Conservation (phyloP, 345 rosid species). For the Ricinus communis region DNA sequence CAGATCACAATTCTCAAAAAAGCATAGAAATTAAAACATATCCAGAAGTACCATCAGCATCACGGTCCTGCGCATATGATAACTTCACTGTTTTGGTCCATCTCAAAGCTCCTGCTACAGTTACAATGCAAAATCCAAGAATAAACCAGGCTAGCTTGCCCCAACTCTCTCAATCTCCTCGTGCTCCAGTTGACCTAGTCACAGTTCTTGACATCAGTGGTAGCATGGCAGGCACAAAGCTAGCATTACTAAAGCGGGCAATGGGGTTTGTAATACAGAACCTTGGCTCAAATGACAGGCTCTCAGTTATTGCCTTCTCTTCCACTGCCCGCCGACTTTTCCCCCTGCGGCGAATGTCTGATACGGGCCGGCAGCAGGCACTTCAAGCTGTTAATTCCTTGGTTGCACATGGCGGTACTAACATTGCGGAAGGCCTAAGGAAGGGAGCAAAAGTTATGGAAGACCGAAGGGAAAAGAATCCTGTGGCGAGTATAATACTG, state of each 20-base stretch:
- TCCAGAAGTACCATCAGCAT: slow-evolving; percentile 74
- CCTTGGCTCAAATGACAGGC: slow-evolving; percentile 84
- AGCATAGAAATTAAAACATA: slow-evolving; percentile 56
- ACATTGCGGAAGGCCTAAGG: slow-evolving; percentile 89
- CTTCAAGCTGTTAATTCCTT: slow-evolving; percentile 89
- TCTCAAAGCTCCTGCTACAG: slow-evolving; percentile 66
- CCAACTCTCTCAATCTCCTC: slow-evolving; percentile 48
- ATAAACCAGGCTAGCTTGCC: slow-evolving; percentile 36
- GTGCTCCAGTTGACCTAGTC: slow-evolving; percentile 84
- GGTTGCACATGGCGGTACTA: slow-evolving; percentile 94
- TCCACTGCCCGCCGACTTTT: slow-evolving; percentile 90
- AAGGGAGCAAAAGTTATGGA: slow-evolving; percentile 92
- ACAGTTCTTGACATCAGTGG: slow-evolving; percentile 95
- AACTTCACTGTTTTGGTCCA: slow-evolving; percentile 73
- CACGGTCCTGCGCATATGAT: slow-evolving; percentile 48
- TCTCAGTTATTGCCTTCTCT: slow-evolving; percentile 95
- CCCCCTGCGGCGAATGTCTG: slow-evolving; percentile 77
- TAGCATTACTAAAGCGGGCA: slow-evolving; percentile 91
- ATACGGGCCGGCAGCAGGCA: slow-evolving; percentile 68
- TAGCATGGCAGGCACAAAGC: slow-evolving; percentile 98
- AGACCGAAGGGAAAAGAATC: slow-evolving; percentile 77
- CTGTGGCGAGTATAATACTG: slow-evolving; percentile 82
- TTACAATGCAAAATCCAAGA: slow-evolving; percentile 31
- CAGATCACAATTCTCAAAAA: slow-evolving; percentile 33
- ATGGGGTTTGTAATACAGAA: slow-evolving; percentile 99